phyloP scores from a whole-genome alignment of 108 stramenopile species.

The Skeletonema tropicum region DNA sequence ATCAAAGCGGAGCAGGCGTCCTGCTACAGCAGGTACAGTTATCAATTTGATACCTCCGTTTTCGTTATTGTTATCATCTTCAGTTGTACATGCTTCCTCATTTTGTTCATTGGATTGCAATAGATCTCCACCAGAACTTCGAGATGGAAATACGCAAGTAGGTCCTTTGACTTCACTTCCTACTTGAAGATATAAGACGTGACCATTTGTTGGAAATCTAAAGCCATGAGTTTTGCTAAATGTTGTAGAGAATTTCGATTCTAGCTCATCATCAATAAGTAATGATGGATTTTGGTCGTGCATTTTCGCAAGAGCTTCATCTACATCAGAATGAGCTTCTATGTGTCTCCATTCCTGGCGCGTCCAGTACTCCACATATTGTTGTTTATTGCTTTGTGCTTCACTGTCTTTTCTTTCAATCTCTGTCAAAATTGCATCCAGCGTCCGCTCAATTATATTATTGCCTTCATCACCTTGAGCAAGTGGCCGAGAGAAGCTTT shows the following conservation, averaged over 20 bases:
- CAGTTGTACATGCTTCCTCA: not conserved
- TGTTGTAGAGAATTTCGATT: constrained; percentile 36
- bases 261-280: constrained; percentile 11
- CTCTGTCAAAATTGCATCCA: constrained; percentile 53
- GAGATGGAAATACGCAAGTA: constrained; percentile 66
- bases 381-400: constrained; percentile 7
- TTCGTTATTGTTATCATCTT: constrained; percentile 15
- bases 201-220: constrained; percentile 69
- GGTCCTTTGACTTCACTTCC: constrained; percentile 71
- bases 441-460: constrained; percentile 43
- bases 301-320: constrained; percentile 63
- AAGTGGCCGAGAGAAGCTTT: constrained; percentile 44
- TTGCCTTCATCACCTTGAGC: not conserved
- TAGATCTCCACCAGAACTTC: constrained; percentile 64
- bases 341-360: constrained; percentile 75
- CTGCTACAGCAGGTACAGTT: constrained; percentile 65
- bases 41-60: constrained; percentile 46
- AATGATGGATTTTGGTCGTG: constrained; percentile 24
- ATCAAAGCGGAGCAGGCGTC: constrained; percentile 72
- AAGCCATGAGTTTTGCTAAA: constrained; percentile 21
- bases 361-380: constrained; percentile 80
- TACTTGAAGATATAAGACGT: constrained; percentile 75
- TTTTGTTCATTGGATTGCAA: constrained; percentile 7
- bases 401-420: constrained; percentile 20
- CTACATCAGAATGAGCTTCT: constrained; percentile 83